Percentiles rank a stretch among this genome's conserved stretches.
phyloP scores from a whole-genome alignment of 352 stramenopile genomes.

The Pythium aristosporum region DNA sequence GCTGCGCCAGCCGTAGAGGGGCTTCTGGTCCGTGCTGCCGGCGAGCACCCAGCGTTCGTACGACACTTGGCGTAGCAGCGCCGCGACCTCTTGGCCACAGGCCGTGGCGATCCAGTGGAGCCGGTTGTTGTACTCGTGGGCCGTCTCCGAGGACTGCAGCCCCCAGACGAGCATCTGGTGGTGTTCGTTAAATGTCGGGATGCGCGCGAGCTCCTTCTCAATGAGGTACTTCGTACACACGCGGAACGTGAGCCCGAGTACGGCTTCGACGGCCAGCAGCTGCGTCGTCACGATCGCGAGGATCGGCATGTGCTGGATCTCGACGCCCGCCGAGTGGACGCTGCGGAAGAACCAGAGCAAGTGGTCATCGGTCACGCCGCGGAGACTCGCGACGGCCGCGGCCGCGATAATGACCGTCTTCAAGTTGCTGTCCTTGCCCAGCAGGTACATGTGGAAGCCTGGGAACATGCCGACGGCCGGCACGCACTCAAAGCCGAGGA shows the following conservation, averaged over 20 bases:
- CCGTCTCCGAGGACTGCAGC: constrained; percentile 43
- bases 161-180: constrained; percentile 55
- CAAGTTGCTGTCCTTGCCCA: constrained; percentile 57
- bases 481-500: constrained; percentile 51
- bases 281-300: constrained; percentile 37
- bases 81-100: constrained; percentile 40
- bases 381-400: constrained; percentile 22
- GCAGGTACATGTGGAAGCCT: constrained; percentile 44
- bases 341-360: constrained; percentile 54
- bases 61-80: constrained; percentile 39
- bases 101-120: constrained; percentile 54
- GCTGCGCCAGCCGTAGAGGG: constrained; percentile 51
- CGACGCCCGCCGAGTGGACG: constrained; percentile 35
- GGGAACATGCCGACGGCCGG: constrained; percentile 37
- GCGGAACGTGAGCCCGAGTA: constrained; percentile 44
- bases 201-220: constrained; percentile 41
- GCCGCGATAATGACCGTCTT: constrained; percentile 40
- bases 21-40: constrained; percentile 38
- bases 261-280: constrained; percentile 35
- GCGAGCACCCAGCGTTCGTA: constrained; percentile 52
- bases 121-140: constrained; percentile 48
- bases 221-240: constrained; percentile 61
- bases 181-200: constrained; percentile 41
- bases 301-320: constrained; percentile 44
- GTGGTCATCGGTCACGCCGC: constrained; percentile 41